These are phyloP conservation scores for Suillus americanus DNA, from an alignment of 768 basidiomycete species.

Conservation along the genomic window DNA sequence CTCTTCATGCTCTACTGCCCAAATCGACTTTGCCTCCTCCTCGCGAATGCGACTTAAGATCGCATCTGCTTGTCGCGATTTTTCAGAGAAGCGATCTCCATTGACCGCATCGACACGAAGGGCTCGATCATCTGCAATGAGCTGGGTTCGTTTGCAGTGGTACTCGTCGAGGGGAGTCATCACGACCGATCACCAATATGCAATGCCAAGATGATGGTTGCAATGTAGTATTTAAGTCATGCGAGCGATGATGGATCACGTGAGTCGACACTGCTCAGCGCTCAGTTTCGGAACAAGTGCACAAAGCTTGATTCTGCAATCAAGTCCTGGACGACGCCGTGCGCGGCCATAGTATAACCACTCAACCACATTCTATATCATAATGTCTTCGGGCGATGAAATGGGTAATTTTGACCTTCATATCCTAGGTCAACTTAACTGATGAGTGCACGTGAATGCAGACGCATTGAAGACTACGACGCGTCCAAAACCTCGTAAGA, in stretches of 20 bases:
- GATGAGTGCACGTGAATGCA: not conserved
- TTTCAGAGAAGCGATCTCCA: slow-evolving; percentile 2
- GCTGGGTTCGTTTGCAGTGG: slow-evolving; percentile 23
- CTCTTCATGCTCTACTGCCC: slow-evolving; percentile 52
- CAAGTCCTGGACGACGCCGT: not conserved
- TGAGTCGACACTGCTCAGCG: slow-evolving; percentile 4
- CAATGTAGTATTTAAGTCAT: slow-evolving; percentile 2
- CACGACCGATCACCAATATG: not conserved
- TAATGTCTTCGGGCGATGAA: slow-evolving; percentile 33
- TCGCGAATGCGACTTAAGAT: slow-evolving; percentile 55
- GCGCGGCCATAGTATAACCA: not conserved
- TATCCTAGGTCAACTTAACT: slow-evolving; percentile 4
- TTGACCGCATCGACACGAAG: slow-evolving; percentile 44
- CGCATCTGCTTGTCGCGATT: slow-evolving; percentile 50
- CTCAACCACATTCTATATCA: slow-evolving; percentile 3
- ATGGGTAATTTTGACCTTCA: slow-evolving; percentile 24
- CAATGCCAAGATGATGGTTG: not conserved
- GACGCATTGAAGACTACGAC: slow-evolving; percentile 9
- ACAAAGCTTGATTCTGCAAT: not conserved
- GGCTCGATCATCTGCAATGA: slow-evolving; percentile 44
- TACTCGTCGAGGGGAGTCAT: slow-evolving; percentile 21
- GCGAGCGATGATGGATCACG: slow-evolving; percentile 13
- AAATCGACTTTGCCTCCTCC: slow-evolving; percentile 55
- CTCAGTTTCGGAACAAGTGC: not conserved
- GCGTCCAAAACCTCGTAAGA: slow-evolving; percentile 22